phyloP scores from a whole-genome alignment of 371 early-diverging fungal species.

The Mucor velutinosus region DNA sequence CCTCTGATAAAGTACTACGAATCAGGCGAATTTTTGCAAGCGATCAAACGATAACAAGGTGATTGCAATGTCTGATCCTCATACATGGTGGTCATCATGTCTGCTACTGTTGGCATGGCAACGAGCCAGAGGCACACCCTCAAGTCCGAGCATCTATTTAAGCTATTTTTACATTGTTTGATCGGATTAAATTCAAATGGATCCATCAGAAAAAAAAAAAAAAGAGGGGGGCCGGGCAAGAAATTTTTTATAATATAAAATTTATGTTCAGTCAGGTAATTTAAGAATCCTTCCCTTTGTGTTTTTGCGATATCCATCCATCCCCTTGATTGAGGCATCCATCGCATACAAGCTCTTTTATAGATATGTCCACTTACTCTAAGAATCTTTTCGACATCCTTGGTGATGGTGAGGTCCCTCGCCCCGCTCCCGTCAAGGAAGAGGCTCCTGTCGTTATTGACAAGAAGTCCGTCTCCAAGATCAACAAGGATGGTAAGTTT shows the following conservation, averaged over 20 bases:
- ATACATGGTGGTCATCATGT: too few species aligned
- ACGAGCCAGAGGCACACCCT: neutral
- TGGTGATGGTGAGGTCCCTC: conserved; percentile 60
- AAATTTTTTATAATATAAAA: conserved; percentile 7
- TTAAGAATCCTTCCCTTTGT: conserved; percentile 25
- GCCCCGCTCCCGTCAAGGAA: conserved; percentile 43
- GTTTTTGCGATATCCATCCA: conserved; percentile 37
- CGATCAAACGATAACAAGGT: too few species aligned
- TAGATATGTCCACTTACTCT: conserved; percentile 52
- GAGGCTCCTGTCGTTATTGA: conserved; percentile 29
- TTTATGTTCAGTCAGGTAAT: conserved; percentile 9
- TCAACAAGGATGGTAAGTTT: conserved; percentile 33
- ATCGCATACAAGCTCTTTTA: conserved; percentile 44
- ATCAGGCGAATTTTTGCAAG: too few species aligned
- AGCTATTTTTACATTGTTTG: neutral
- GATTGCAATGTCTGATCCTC: too few species aligned
- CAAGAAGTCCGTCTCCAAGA: conserved; percentile 32
- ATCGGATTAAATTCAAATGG: neutral
- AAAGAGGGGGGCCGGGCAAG: neutral
- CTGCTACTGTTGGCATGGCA: too few species aligned
- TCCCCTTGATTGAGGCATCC: conserved; percentile 32
- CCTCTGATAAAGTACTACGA: too few species aligned
- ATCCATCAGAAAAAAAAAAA: neutral
- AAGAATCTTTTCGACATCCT: conserved; percentile 69
- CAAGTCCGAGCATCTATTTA: neutral